A percentile compares a stretch with the other conserved stretches of the same genome.
Evolutionary conservation across 2,329 filamentous ascomycete species (phyloP).

Genomic region (Neoscytalidium dimidiatum): DNA sequence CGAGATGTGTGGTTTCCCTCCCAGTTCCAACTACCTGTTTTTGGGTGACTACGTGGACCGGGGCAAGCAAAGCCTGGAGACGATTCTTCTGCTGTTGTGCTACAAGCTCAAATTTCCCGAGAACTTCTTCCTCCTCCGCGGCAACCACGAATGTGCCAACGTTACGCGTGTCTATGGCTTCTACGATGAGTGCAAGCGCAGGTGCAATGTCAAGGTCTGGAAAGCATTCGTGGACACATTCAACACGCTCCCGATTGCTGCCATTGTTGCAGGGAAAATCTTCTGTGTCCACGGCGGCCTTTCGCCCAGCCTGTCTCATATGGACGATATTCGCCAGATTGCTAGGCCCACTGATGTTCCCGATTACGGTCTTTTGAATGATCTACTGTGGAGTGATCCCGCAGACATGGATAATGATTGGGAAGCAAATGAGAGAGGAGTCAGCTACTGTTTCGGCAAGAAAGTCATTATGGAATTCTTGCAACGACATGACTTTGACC

Average conservation of each 20-base stretch:
- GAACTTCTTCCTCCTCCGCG: conserved; percentile 93
- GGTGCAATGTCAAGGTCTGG: conserved; percentile 97
- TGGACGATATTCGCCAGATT: conserved; percentile 98
- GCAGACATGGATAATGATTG: conserved; percentile 98
- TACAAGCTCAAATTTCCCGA: conserved; percentile 98
- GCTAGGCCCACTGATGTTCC: conserved; percentile 94
- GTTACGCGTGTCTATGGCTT: conserved; percentile 96
- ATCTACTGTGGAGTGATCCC: conserved; percentile 95
- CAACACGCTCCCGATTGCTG: conserved; percentile 90
- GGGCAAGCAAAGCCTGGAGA: conserved; percentile 94
- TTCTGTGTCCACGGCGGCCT: conserved; percentile 96
- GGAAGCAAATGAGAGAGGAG: conserved; percentile 95
- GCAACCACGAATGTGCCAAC: conserved; percentile 96
- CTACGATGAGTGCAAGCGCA: conserved; percentile 96
- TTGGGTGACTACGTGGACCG: conserved; percentile 95
- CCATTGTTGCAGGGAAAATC: conserved; percentile 97
- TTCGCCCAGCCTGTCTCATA: conserved; percentile 87
- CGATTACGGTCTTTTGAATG: conserved; percentile 93
- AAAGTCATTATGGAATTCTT: conserved; percentile 97
- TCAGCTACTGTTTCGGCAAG: conserved; percentile 98
- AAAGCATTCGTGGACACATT: conserved; percentile 98
- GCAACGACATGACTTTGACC: conserved; percentile 90
- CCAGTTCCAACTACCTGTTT: conserved; percentile 88
- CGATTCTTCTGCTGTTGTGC: conserved; percentile 86
- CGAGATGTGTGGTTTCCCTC: conserved; percentile 97